phyloP scores from a whole-genome alignment of 148 eudicot species.

The Nepenthes gracilis region DNA sequence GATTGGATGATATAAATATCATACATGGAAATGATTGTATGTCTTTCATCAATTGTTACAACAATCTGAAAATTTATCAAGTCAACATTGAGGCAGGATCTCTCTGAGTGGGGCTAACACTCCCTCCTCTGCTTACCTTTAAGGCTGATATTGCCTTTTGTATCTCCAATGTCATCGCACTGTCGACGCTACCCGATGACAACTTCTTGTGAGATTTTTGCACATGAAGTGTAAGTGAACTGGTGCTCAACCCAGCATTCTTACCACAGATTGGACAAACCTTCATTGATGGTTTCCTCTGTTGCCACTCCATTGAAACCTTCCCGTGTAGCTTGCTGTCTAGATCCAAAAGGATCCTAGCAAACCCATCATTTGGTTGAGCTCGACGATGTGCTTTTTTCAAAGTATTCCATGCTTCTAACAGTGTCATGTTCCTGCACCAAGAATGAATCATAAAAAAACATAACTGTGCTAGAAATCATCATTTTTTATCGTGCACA shows the following conservation, averaged over 20 bases:
- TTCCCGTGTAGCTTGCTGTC: constrained; percentile 70
- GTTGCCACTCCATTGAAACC: constrained; percentile 99
- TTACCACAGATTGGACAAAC: constrained; percentile 97
- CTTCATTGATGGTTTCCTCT: constrained; percentile 76
- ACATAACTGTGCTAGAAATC: not conserved
- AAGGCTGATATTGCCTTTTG: constrained; percentile 76
- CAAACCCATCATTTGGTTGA: constrained; percentile 98
- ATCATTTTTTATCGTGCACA: not conserved
- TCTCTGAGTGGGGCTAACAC: constrained; percentile 81
- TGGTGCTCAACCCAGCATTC: constrained; percentile 91
- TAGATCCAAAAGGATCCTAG: constrained; percentile 61
- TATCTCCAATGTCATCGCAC: constrained; percentile 97
- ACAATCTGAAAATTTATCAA: constrained; percentile 7
- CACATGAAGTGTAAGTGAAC: constrained; percentile 90
- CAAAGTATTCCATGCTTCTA: constrained; percentile 79
- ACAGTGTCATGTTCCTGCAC: constrained; percentile 64
- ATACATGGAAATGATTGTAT: too few species aligned
- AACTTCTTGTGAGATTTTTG: constrained; percentile 85
- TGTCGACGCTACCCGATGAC: constrained; percentile 96
- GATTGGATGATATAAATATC: too few species aligned
- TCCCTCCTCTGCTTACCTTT: constrained; percentile 70
- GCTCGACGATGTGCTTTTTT: constrained; percentile 85
- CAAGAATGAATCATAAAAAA: not conserved
- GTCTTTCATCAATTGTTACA: too few species aligned
- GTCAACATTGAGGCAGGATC: constrained; percentile 52